A percentile compares a stretch with the other conserved stretches of the same genome.
Conservation (phyloP, 805 yeast genomes). For the Saccharomycopsis guyanensis region DNA sequence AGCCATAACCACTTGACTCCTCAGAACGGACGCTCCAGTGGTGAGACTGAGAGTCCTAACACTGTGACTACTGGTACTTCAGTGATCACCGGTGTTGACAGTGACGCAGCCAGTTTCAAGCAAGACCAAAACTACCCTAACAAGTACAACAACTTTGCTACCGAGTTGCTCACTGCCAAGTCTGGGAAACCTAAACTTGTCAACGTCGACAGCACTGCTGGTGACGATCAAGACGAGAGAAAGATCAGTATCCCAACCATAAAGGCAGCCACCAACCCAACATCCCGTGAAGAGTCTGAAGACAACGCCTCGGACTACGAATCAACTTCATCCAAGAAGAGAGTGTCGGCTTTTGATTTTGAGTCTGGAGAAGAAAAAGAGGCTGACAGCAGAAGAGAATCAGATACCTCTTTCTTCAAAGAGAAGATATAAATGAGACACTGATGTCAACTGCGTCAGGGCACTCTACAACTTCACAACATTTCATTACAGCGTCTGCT, state of each 20-base stretch:
- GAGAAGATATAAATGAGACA: constrained; percentile 10
- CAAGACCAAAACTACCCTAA: constrained; percentile 19
- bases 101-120: constrained; percentile 21
- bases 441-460: not conserved
- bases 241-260: constrained; percentile 10
- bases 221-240: constrained; percentile 12
- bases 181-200: constrained; percentile 14
- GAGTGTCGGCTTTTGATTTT: constrained; percentile 19
- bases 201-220: constrained; percentile 4
- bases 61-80: constrained; percentile 21
- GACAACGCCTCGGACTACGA: constrained; percentile 1
- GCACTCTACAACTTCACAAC: not conserved
- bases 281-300: not conserved
- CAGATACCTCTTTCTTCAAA: constrained; percentile 17
- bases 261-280: not conserved
- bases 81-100: constrained; percentile 15
- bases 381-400: constrained; percentile 1
- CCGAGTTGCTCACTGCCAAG: constrained; percentile 17
- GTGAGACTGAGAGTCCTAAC: constrained; percentile 18
- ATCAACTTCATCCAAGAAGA: constrained; percentile 10
- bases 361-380: constrained; percentile 15
- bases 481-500: too few relatives aligned
- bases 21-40: constrained; percentile 3
- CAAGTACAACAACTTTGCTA: constrained; percentile 20
- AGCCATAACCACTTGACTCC: not conserved